Evolutionary conservation across 345 rosid genomes (phyloP).

Genomic region (Durio zibethinus): DNA sequence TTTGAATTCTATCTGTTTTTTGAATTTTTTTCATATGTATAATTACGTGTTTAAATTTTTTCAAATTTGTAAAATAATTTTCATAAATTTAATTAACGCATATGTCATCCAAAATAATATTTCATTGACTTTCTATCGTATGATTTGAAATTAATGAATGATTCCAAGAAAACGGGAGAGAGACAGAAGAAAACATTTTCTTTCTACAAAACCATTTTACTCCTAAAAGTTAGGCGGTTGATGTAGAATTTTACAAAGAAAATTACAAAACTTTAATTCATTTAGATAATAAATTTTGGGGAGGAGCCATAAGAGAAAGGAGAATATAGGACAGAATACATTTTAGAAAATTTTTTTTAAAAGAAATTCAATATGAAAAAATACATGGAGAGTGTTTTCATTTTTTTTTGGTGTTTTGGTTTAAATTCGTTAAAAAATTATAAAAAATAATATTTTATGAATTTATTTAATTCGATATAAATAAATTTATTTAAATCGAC

Average conservation of each 20-base stretch:
- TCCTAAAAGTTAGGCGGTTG: constrained; percentile 23
- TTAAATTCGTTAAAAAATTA: too few relatives aligned
- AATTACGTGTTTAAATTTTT: too few relatives aligned
- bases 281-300: neutral
- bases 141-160: neutral
- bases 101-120: too few relatives aligned
- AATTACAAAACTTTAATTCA: constrained; percentile 2
- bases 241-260: constrained; percentile 3
- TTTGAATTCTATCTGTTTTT: too few relatives aligned
- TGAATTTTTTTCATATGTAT: neutral
- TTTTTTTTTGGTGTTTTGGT: too few relatives aligned
- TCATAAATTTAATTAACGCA: too few relatives aligned
- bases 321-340: neutral
- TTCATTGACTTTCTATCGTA: neutral
- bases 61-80: too few relatives aligned
- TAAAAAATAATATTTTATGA: too few relatives aligned
- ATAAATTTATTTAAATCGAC: too few relatives aligned
- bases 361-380: neutral
- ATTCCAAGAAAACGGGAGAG: constrained; percentile 24
- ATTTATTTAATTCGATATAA: too few relatives aligned
- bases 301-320: neutral
- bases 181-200: neutral
- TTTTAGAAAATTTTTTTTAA: neutral
- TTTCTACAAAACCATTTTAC: neutral
- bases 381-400: too few relatives aligned